These are phyloP conservation scores for Coffea eugenioides DNA, from an alignment of 257 asterid genomes.

Conservation along the genomic window DNA sequence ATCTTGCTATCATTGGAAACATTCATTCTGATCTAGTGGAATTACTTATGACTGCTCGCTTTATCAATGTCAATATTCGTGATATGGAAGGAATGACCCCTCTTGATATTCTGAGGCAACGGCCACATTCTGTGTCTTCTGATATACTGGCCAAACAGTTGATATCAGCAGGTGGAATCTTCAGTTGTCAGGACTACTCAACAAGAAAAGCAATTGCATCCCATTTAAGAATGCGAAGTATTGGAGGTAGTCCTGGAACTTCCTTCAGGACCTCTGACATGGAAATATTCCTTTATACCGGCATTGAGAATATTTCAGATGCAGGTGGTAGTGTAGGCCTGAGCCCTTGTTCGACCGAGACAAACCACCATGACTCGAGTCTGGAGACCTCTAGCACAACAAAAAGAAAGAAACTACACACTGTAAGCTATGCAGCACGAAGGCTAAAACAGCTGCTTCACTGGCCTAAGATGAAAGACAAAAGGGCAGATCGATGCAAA, in stretches of 20 bases:
- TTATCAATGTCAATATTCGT: slow-evolving; percentile 63
- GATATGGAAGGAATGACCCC: slow-evolving; percentile 75
- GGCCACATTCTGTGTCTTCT: slow-evolving; percentile 65
- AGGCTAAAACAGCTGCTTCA: slow-evolving; percentile 59
- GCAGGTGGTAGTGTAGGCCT: slow-evolving; percentile 32
- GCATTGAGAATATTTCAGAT: slow-evolving; percentile 55
- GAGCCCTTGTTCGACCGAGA: slow-evolving; percentile 45
- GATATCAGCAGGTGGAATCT: slow-evolving; percentile 82
- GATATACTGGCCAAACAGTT: slow-evolving; percentile 63
- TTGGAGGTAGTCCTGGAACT: slow-evolving; percentile 82
- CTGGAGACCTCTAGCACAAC: slow-evolving; percentile 23
- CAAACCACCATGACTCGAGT: slow-evolving; percentile 26
- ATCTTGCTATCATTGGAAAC: slow-evolving; percentile 70
- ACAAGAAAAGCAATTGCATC: slow-evolving; percentile 73
- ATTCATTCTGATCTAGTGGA: slow-evolving; percentile 77
- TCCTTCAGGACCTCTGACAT: slow-evolving; percentile 76
- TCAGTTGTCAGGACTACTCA: slow-evolving; percentile 60
- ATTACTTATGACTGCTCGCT: slow-evolving; percentile 59
- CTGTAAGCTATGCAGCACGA: slow-evolving; percentile 42
- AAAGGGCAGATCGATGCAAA: slow-evolving; percentile 34
- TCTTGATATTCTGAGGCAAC: slow-evolving; percentile 67
- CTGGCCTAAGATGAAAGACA: slow-evolving; percentile 58
- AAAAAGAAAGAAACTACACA: slow-evolving; percentile 29
- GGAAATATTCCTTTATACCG: slow-evolving; percentile 68
- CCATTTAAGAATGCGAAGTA: slow-evolving; percentile 63